Percentiles rank a stretch among this genome's conserved stretches.
These are phyloP conservation scores for Agaricus blazei DNA, from an alignment of 768 basidiomycete species.

Conservation along the genomic window DNA sequence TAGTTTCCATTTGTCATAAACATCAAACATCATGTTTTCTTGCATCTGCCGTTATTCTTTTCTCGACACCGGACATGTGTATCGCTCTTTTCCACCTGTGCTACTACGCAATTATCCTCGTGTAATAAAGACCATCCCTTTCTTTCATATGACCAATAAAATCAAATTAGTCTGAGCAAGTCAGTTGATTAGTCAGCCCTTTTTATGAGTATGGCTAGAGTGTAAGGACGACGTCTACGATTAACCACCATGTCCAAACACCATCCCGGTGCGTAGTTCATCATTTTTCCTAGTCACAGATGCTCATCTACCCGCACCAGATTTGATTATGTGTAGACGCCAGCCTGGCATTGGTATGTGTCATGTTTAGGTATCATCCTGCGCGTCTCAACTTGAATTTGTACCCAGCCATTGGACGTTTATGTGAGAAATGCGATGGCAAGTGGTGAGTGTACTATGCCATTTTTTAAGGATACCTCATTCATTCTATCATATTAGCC, in stretches of 20 bases:
- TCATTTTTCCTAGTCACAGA: not conserved
- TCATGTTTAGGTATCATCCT: not conserved
- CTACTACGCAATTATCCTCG: not conserved
- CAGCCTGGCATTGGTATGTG: slow-evolving; percentile 90
- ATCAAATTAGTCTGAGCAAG: not conserved
- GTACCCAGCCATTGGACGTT: slow-evolving; percentile 82
- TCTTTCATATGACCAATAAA: too few species aligned
- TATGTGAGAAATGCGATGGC: slow-evolving; percentile 99
- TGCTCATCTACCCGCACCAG: slow-evolving; percentile 32
- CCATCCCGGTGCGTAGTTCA: slow-evolving; percentile 59
- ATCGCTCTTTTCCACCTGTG: slow-evolving; percentile 4
- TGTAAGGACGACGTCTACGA: not conserved
- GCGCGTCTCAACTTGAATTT: slow-evolving; percentile 8
- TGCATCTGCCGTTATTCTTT: slow-evolving; percentile 6
- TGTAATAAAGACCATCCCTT: slow-evolving; percentile 4
- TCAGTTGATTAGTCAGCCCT: not conserved
- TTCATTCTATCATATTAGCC: slow-evolving; percentile 41
- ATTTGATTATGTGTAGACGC: slow-evolving; percentile 97
- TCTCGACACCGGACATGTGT: slow-evolving; percentile 9
- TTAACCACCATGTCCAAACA: slow-evolving; percentile 72
- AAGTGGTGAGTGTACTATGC: slow-evolving; percentile 71
- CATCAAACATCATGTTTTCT: slow-evolving; percentile 10
- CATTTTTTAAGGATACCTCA: not conserved
- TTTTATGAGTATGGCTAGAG: not conserved
- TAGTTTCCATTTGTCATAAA: slow-evolving; percentile 94